A percentile compares a stretch with the other conserved stretches of the same genome.
phyloP scores from a whole-genome alignment of 805 yeast genomes.

The Nakazawaea wyomingensis region DNA sequence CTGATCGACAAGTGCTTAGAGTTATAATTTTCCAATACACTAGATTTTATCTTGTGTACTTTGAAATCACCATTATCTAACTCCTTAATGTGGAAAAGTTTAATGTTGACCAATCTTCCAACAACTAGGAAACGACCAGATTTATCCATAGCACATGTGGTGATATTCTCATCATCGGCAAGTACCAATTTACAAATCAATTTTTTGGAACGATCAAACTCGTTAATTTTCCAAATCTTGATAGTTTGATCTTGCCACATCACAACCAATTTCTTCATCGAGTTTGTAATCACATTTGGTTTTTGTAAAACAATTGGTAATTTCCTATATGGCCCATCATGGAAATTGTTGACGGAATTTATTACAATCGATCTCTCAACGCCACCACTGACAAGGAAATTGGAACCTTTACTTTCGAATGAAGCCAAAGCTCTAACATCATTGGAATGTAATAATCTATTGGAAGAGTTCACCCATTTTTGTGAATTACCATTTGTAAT shows the following conservation, averaged over 20 bases:
- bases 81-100: conserved; percentile 58
- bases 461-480: conserved; percentile 75
- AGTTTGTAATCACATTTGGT: conserved; percentile 46
- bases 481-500: conserved; percentile 30
- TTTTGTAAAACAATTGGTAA: conserved; percentile 57
- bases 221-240: conserved; percentile 67
- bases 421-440: conserved; percentile 77
- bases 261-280: conserved; percentile 45
- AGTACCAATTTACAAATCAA: conserved; percentile 61
- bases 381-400: conserved; percentile 76
- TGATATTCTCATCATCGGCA: conserved; percentile 75
- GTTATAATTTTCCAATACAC: conserved; percentile 38
- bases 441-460: conserved; percentile 77
- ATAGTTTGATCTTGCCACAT: conserved; percentile 82
- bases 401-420: conserved; percentile 62
- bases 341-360: conserved; percentile 62
- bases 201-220: conserved; percentile 36
- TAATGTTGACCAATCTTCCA: conserved; percentile 62
- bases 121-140: conserved; percentile 67
- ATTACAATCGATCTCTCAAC: conserved; percentile 68
- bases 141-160: conserved; percentile 59
- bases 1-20: conserved; percentile 49
- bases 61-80: conserved; percentile 27
- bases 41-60: conserved; percentile 50
- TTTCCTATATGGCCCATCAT: conserved; percentile 66